These are phyloP conservation scores for Desmodesmus armatus DNA, from an alignment of 139 green algal genomes.

Conservation along the genomic window DNA sequence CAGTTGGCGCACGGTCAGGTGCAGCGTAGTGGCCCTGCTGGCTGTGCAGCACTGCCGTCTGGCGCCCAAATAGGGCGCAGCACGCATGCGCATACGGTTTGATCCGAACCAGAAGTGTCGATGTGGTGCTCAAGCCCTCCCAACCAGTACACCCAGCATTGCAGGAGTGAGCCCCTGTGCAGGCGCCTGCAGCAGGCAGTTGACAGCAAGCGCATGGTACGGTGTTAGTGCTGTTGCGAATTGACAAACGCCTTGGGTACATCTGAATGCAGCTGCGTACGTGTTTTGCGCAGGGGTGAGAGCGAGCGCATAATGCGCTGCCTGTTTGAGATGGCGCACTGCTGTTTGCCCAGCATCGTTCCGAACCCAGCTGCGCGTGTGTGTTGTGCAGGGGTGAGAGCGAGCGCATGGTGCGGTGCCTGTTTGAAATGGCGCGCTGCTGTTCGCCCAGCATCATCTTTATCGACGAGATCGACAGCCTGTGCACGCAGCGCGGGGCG, in stretches of 20 bases:
- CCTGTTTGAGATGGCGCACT: conserved; percentile 57
- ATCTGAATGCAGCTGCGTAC: no score
- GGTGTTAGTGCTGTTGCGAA: background rate
- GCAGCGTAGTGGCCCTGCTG: no score
- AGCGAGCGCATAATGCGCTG: background rate
- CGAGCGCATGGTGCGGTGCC: conserved; percentile 86
- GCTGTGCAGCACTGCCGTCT: no score
- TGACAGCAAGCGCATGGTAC: no score
- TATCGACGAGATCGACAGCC: conserved; percentile 94
- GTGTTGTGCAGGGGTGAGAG: conserved; percentile 66
- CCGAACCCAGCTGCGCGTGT: no score
- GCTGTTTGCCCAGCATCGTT: background rate
- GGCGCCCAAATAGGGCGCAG: no score
- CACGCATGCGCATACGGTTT: no score
- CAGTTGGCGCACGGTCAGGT: no score
- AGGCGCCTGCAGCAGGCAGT: background rate
- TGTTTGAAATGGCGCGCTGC: conserved; percentile 90
- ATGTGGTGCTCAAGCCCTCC: no score
- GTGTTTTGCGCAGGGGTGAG: no score
- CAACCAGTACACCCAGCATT: background rate
- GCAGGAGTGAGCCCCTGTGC: background rate
- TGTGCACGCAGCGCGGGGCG: conserved; percentile 84
- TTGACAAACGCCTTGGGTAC: background rate
- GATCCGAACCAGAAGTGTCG: no score
- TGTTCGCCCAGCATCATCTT: conserved; percentile 89